These are phyloP conservation scores for Knoxia roxburghii DNA, from an alignment of 257 asterid genomes.

Conservation along the genomic window DNA sequence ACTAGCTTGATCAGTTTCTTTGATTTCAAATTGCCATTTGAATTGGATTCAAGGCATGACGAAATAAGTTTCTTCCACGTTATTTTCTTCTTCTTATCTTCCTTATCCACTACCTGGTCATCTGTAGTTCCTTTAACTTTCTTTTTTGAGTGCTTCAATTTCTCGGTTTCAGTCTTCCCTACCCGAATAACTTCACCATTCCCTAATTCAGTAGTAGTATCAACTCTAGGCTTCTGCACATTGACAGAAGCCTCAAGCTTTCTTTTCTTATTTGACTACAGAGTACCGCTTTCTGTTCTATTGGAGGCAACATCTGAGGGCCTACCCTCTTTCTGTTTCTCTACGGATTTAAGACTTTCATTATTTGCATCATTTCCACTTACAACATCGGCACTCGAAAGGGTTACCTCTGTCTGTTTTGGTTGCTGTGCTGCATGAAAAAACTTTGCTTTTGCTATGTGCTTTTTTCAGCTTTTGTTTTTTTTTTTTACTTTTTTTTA, in stretches of 20 bases:
- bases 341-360: conserved; percentile 28
- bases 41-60: conserved; percentile 57
- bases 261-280: conserved; percentile 50
- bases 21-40: conserved; percentile 49
- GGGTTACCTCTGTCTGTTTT: conserved; percentile 33
- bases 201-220: conserved; percentile 27
- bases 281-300: conserved; percentile 27
- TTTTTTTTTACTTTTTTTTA: too few species aligned
- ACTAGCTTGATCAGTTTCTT: conserved; percentile 60
- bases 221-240: conserved; percentile 25
- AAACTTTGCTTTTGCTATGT: conserved; percentile 83
- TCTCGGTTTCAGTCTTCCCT: conserved; percentile 28
- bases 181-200: conserved; percentile 43
- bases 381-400: conserved; percentile 1
- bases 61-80: conserved; percentile 87
- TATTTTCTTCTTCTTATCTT: conserved; percentile 36
- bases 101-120: conserved; percentile 23
- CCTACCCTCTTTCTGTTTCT: conserved; percentile 32
- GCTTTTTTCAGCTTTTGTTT: too few species aligned
- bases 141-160: conserved; percentile 30
- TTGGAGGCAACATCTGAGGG: conserved; percentile 29
- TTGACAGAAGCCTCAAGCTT: conserved; percentile 49
- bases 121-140: conserved; percentile 43
- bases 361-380: conserved; percentile 26
- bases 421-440: conserved; percentile 66